Evolutionary conservation across 768 basidiomycete species (phyloP), one percentile per base, ranked within the genome.

Genomic region (Trametes cubensis): DNA sequence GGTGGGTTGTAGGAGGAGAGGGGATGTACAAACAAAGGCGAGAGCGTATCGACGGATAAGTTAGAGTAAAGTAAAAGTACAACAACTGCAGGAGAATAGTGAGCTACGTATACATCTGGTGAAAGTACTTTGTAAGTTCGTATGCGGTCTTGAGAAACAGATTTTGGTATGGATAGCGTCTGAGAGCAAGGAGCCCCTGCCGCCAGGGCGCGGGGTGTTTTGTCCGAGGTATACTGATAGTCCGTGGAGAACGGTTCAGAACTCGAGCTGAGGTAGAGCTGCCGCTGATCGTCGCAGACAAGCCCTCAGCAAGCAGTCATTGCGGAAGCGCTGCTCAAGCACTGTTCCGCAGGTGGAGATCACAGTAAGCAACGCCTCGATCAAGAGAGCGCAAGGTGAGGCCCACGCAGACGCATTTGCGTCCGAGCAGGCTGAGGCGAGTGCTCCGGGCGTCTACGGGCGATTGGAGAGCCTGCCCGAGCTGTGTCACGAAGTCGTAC

Each of bases 401-500:
- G 41, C 59, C 59, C 4, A 40, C 53, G 52, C 59, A 64, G 2
- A 45, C 13, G 14, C 23, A 4, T 40, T 26, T 41, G 8, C 17
- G 21, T 26, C 54, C 45, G 28, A 66, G 55, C 11, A 52, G 40
- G 17, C 39, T 50, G 21, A n/a, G 8, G 30, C 23, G 21, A 0
- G 49, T 45, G 20, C 15, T 21, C 21, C 38, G 45, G 17, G 53
- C 42, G 48, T 39, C 45, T 34, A 50, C 55, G 41, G 51, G 58
- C 26, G 30, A 34, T 23, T 14, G 20, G 49, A 66, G 20, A 14
- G 59, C 64, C 11, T 34, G 20, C n/a, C 20, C 34, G 20, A 67
- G 53, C 28, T 57, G 50, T 11, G 14, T 28, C 21, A 62, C 21
- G 21, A 70, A 57, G 21, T 70, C 67, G 14, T 42, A 26, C 14